phyloP scores from a whole-genome alignment of 148 eudicot species.

The Selenicereus undatus region DNA sequence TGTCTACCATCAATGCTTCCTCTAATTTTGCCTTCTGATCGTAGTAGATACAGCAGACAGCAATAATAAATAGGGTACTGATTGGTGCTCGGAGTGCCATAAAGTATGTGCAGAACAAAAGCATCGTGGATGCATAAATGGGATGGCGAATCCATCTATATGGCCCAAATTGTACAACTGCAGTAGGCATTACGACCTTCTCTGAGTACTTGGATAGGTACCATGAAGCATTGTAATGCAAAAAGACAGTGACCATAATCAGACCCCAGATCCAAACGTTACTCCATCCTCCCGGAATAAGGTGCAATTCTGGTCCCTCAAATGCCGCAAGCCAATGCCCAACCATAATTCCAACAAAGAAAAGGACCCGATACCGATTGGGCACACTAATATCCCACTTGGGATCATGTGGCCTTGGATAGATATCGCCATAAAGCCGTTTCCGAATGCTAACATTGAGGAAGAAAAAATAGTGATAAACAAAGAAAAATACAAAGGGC shows the following conservation, averaged over 20 bases:
- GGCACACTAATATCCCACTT: constrained; percentile 73
- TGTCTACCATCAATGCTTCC: constrained; percentile 70
- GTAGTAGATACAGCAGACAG: constrained; percentile 63
- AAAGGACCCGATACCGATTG: constrained; percentile 41
- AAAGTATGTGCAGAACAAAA: constrained; percentile 61
- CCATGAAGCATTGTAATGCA: constrained; percentile 64
- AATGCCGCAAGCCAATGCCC: constrained; percentile 90
- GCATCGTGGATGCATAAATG: constrained; percentile 83
- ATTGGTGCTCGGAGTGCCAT: constrained; percentile 75
- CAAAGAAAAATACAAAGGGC: constrained; percentile 74
- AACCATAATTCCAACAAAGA: constrained; percentile 46
- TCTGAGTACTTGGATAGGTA: constrained; percentile 87
- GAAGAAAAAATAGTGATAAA: constrained; percentile 85
- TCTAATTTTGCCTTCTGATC: constrained; percentile 70
- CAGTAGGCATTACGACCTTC: constrained; percentile 71
- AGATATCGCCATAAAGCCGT: constrained; percentile 65
- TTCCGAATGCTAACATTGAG: constrained; percentile 67
- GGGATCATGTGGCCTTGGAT: constrained; percentile 60
- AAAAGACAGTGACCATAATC: constrained; percentile 55
- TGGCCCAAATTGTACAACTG: constrained; percentile 83
- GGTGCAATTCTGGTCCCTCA: constrained; percentile 79
- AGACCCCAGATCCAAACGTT: constrained; percentile 65
- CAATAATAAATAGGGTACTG: constrained; percentile 51
- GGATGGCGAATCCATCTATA: constrained; percentile 88
- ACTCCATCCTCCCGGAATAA: constrained; percentile 75